Base-by-base conservation (phyloP, 306 rosid species). In the Pyrus bretschneideri region DNA sequence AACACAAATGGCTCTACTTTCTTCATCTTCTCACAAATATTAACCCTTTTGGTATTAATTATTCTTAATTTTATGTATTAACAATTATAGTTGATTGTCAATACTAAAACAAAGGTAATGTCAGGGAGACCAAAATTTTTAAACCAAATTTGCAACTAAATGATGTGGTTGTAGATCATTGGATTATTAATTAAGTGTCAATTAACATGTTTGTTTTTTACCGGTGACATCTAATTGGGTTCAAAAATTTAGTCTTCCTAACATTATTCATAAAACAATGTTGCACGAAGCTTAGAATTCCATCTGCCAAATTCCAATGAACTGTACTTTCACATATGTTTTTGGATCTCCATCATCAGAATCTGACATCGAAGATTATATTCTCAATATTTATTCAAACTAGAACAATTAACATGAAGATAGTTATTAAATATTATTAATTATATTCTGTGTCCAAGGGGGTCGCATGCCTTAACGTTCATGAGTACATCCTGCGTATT, bases 161-260 rank as follows among this genome's bases (percentile, higher is more conserved):
- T 7, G 10, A 38, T 38, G 9, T 1, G 42, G 2, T 38, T 6
- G 9, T 38, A 38, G 2, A 38, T 38, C 0, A 38, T 38, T 38
- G 2, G 9, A 38, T 38, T 38, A 38, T 38, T 38, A 38, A 38
- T 38, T 38, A 38, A 38, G 2, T 38, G 0, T 38, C 2, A 38
- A 38, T 38, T 38, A 38, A 38, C 42, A 0, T 38, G 2, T 0
- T 38, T 38, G 9, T 38, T 38, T 38, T 0, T 38, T 38, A 38
- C 6, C 2, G 10, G 0, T 38, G 42, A 0, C 42, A 38, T 0
- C 0, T 38, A 0, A 7, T 38, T 38, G 7, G 2, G 10, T 38
- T 38, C 0, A 38, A 38, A 35, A 38, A 6, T 38, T 38, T 38
- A 0, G 2, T 38, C 42, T 38, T 0, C 10, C 0, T 38, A 1